Base-by-base conservation (phyloP, 1,139 yeast species). In the Pichia sp. region DNA sequence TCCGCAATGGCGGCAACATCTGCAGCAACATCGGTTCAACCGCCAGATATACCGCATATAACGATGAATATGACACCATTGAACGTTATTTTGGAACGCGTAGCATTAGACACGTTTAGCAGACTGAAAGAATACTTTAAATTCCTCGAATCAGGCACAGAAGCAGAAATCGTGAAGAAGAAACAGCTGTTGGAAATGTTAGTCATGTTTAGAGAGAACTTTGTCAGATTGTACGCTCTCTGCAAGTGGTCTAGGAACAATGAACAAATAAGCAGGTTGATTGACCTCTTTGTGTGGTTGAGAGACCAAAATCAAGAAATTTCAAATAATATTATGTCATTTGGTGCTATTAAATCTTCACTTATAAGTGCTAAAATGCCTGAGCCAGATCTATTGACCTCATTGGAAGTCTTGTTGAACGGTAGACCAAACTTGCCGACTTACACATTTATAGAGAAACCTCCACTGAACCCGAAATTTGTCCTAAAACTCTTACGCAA, bases 241-340 rank as follows among this genome's bases (percentile, higher is more conserved):
- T 79, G 85, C 40, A 90, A 90, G 66, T 93, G 98, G 98, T 80
- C 96, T 1, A 74, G 77, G 30, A 82, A 80, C 30, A 75, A 91
- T 14, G 74, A 79, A 45, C 89, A 85, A 47, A 81, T 91, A 47
- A 79, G 84, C 34, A 76, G 76, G 47, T 72, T 90, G 55, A 90
- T 93, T 49, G 98, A 93, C 66, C 73, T 91, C 22, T 79, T 93
- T 52, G 85, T 87, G 51, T 91, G 96, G 94, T 73, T 91, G 41
- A 73, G 95, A 52, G 90, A 88, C 50, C 95, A 90, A 57, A 82
- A 84, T 53, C 80, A 81, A 62, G 77, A 84, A 47, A 81, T 79
- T 47, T 67, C 75, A 42, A 89, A 87, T 51, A 81, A 85, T 47
- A 74, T 63, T n/a, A 58, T 75, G 49, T 47, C 60, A 73, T 42